Percentiles rank a stretch among this genome's conserved stretches.
Conservation (phyloP, 208 protist genomes). For the Acanthamoeba sp. region DNA sequence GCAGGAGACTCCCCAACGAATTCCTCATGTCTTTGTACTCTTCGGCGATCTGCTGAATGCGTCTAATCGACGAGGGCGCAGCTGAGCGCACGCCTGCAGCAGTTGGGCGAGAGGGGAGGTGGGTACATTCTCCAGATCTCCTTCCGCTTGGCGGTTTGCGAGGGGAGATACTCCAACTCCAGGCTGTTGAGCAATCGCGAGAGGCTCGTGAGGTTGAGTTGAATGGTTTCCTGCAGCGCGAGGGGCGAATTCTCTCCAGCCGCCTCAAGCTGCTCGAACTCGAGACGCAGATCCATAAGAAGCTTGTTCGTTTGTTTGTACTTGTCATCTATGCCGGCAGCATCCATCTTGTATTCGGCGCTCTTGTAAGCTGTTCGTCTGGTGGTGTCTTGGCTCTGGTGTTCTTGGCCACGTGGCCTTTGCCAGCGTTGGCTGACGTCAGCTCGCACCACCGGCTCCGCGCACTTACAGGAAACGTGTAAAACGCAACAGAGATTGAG, state of each 20-base stretch:
- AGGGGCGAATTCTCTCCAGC: conserved; percentile 33
- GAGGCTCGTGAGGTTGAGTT: conserved; percentile 8
- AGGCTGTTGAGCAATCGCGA: neutral
- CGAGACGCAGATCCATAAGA: conserved; percentile 26
- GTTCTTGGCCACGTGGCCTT: neutral
- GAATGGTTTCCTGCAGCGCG: conserved; percentile 26
- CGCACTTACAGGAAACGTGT: neutral
- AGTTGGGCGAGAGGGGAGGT: neutral
- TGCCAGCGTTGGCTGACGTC: too few species aligned
- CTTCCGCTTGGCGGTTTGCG: conserved; percentile 6
- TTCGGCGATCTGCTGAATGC: conserved; percentile 42
- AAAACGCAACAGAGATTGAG: neutral
- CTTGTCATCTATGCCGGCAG: conserved; percentile 46
- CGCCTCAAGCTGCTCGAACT: conserved; percentile 55
- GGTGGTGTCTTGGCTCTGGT: neutral
- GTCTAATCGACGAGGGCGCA: neutral
- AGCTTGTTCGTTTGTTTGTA: conserved; percentile 68
- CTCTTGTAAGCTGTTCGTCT: neutral
- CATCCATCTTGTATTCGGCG: conserved; percentile 33
- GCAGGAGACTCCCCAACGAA: conserved; percentile 64
- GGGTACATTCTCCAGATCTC: conserved; percentile 69
- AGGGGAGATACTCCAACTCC: conserved; percentile 15
- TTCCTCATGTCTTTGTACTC: conserved; percentile 67
- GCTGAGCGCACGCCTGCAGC: neutral
- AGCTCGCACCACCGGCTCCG: neutral